Conservation (phyloP, 2,329 filamentous ascomycete species). For the Sordariomycetes sp. region DNA sequence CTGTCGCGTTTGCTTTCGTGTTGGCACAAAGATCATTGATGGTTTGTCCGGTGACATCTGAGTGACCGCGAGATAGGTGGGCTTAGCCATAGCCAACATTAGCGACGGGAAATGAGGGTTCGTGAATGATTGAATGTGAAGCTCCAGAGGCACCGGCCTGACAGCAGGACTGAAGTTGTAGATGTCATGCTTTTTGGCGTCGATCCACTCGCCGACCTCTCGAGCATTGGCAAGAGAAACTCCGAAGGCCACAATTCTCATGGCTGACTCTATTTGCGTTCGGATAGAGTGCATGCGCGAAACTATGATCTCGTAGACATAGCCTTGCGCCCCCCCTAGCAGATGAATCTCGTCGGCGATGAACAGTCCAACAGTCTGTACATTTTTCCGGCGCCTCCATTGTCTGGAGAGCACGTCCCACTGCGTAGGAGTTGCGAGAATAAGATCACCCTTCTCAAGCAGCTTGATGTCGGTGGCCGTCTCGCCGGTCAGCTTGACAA, state of each 20-base stretch:
- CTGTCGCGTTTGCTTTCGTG: conserved; percentile 80
- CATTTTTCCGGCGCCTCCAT: conserved; percentile 94
- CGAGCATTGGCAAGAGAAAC: conserved; percentile 89
- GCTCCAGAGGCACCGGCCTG: conserved; percentile 78
- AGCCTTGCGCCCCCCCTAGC: conserved; percentile 76
- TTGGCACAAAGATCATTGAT: conserved; percentile 85
- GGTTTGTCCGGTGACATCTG: conserved; percentile 86
- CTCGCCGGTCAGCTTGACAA: conserved; percentile 91
- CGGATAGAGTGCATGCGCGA: conserved; percentile 96
- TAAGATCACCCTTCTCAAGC: conserved; percentile 76
- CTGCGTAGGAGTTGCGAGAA: conserved; percentile 85
- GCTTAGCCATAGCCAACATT: conserved; percentile 98
- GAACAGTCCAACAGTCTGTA: conserved; percentile 82
- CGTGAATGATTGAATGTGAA: conserved; percentile 91
- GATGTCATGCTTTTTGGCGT: conserved; percentile 93
- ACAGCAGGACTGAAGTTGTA: conserved; percentile 97
- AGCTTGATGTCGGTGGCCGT: conserved; percentile 84
- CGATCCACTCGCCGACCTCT: conserved; percentile 96
- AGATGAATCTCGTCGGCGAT: conserved; percentile 95
- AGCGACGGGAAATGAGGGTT: conserved; percentile 96
- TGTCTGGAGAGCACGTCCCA: conserved; percentile 95
- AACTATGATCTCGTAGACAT: conserved; percentile 93
- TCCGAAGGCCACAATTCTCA: conserved; percentile 83
- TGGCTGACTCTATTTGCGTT: conserved; percentile 71
- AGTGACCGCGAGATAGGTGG: conserved; percentile 79